These are phyloP conservation scores for Naegleria gruberi DNA, from an alignment of 208 protist genomes.

Conservation along the genomic window DNA sequence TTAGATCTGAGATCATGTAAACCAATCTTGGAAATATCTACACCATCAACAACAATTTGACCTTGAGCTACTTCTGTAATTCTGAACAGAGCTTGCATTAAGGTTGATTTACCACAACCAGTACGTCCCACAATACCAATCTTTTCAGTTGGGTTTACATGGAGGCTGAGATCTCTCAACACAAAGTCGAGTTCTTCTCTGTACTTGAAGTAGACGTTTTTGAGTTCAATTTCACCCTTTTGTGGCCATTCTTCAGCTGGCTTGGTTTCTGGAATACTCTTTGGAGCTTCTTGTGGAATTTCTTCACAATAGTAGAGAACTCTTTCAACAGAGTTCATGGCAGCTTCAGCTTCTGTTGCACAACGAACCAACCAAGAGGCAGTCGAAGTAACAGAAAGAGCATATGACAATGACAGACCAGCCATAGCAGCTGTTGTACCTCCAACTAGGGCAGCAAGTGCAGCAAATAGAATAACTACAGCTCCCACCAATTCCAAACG, in stretches of 20 bases:
- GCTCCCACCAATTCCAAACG: conserved; percentile 47
- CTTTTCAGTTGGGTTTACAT: conserved; percentile 55
- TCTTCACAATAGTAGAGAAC: conserved; percentile 43
- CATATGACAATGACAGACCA: conserved; percentile 43
- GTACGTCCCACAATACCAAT: conserved; percentile 49
- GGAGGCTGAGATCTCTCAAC: conserved; percentile 53
- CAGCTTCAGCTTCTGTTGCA: conserved; percentile 40
- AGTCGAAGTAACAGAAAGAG: conserved; percentile 39
- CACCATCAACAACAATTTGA: conserved; percentile 60
- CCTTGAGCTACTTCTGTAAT: background rate
- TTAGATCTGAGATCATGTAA: conserved; percentile 74
- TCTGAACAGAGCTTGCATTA: conserved; percentile 28
- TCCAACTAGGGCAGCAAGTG: conserved; percentile 33
- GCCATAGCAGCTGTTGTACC: background rate
- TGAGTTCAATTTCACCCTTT: conserved; percentile 49
- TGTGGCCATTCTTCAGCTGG: conserved; percentile 42
- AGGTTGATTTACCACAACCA: conserved; percentile 49
- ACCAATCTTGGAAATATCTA: conserved; percentile 68
- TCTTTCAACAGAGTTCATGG: conserved; percentile 47
- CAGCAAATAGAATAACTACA: conserved; percentile 37
- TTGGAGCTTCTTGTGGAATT: conserved; percentile 28
- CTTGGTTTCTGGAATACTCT: conserved; percentile 34
- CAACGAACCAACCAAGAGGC: conserved; percentile 40
- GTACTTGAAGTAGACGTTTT: conserved; percentile 63
- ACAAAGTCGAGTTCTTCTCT: conserved; percentile 57